Conservation (phyloP, 345 rosid species). For the Luvunga scandens region DNA sequence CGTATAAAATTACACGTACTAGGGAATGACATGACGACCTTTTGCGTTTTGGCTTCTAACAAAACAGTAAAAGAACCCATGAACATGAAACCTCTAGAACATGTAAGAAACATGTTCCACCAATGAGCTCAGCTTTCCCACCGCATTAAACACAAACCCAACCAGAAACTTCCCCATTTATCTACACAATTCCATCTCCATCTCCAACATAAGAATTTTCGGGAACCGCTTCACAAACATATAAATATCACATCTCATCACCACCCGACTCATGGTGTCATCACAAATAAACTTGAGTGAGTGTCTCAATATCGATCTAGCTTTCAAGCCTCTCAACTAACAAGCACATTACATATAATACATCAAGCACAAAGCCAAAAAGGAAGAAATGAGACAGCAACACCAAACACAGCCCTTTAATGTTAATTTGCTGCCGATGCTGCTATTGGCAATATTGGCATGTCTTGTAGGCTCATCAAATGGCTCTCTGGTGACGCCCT, state of each 20-base stretch:
- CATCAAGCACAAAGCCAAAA: not conserved
- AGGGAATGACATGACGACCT: too few species aligned
- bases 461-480: constrained; percentile 20
- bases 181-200: constrained; percentile 1
- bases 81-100: constrained; percentile 20
- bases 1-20: too few species aligned
- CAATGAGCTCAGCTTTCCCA: not conserved
- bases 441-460: constrained; percentile 13
- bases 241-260: constrained; percentile 2
- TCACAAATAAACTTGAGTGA: not conserved
- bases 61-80: not conserved
- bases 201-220: constrained; percentile 22
- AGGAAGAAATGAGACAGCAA: constrained; percentile 17
- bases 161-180: constrained; percentile 35
- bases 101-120: not conserved
- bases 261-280: too few species aligned
- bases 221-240: constrained; percentile 15
- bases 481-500: constrained; percentile 45
- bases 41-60: too few species aligned
- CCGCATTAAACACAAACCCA: not conserved
- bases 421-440: constrained; percentile 5
- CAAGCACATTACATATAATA: not conserved
- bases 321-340: not conserved
- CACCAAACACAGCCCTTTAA: not conserved
- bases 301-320: not conserved